Evolutionary conservation across 2,329 filamentous ascomycete species (phyloP).

Genomic region (Ciborinia camelliae): DNA sequence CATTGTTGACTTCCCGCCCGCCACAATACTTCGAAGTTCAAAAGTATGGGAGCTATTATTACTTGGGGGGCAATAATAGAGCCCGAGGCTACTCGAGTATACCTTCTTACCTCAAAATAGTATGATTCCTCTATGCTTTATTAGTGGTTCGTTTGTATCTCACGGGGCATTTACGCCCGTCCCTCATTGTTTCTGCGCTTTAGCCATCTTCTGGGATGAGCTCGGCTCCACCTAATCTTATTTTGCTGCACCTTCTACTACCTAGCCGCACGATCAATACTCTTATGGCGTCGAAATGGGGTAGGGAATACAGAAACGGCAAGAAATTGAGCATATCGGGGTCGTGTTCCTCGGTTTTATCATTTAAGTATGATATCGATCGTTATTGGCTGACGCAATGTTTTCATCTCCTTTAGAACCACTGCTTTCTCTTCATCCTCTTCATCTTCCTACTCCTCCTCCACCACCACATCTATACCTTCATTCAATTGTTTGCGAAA

Average conservation of each 20-base stretch:
- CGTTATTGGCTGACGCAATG: constrained; percentile 7
- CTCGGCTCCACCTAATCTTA: constrained; percentile 18
- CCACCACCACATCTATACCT: neutral
- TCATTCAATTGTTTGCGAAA: constrained; percentile 10
- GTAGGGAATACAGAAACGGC: constrained; percentile 1
- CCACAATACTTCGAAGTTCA: neutral
- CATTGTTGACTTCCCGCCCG: neutral
- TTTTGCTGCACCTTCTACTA: neutral
- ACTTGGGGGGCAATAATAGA: neutral
- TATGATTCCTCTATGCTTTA: neutral
- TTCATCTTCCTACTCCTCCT: constrained; percentile 1
- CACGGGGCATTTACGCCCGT: neutral
- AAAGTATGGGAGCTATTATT: neutral
- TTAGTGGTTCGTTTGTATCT: constrained; percentile 4
- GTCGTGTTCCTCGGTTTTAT: neutral
- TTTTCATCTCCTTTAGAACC: constrained; percentile 7
- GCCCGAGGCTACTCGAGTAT: no score
- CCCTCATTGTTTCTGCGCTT: constrained; percentile 11
- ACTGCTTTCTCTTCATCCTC: neutral
- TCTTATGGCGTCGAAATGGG: constrained; percentile 4
- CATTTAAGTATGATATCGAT: neutral
- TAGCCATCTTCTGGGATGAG: constrained; percentile 5
- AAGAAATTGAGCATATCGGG: constrained; percentile 1
- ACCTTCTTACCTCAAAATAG: constrained; percentile 16
- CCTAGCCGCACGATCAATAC: constrained; percentile 13